These are phyloP conservation scores for Halenospora varia DNA, from an alignment of 495 filamentous ascomycete genomes.

Conservation along the genomic window DNA sequence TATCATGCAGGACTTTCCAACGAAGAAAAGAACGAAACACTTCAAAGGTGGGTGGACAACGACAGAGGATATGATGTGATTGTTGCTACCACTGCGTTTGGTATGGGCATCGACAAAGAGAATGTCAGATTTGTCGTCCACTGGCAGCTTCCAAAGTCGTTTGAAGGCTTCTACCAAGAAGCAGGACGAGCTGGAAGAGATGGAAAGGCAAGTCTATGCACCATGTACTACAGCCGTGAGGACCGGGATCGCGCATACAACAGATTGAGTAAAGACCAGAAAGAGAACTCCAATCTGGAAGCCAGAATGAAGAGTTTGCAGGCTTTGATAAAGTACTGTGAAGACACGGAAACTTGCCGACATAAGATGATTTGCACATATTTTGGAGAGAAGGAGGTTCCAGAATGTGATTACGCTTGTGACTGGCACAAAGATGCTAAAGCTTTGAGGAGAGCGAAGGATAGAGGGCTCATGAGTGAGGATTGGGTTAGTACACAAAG, in stretches of 20 bases:
- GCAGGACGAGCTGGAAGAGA: slow-evolving; percentile 88
- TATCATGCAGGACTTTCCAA: slow-evolving; percentile 66
- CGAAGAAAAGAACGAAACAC: slow-evolving; percentile 57
- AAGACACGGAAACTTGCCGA: slow-evolving; percentile 66
- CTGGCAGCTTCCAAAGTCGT: slow-evolving; percentile 87
- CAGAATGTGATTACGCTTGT: slow-evolving; percentile 78
- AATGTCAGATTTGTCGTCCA: slow-evolving; percentile 92
- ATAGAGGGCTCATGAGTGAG: slow-evolving; percentile 58
- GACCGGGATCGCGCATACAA: slow-evolving; percentile 73
- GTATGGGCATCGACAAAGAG: slow-evolving; percentile 96
- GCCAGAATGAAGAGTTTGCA: slow-evolving; percentile 43
- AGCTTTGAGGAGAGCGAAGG: slow-evolving; percentile 59
- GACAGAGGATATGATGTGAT: slow-evolving; percentile 78
- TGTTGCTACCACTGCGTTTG: slow-evolving; percentile 92
- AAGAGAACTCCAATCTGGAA: slow-evolving; percentile 27
- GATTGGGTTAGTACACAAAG: slow-evolving; percentile 72
- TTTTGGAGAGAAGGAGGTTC: slow-evolving; percentile 65
- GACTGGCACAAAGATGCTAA: slow-evolving; percentile 79
- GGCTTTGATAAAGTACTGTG: slow-evolving; percentile 74
- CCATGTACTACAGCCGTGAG: slow-evolving; percentile 83
- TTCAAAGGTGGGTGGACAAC: slow-evolving; percentile 72
- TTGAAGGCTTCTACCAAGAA: slow-evolving; percentile 96
- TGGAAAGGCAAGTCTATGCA: slow-evolving; percentile 77
- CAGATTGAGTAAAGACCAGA: slow-evolving; percentile 41
- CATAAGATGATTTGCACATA: slow-evolving; percentile 75